Conservation (phyloP, 1,139 yeast species). For the Trichomonascaceae sp. region DNA sequence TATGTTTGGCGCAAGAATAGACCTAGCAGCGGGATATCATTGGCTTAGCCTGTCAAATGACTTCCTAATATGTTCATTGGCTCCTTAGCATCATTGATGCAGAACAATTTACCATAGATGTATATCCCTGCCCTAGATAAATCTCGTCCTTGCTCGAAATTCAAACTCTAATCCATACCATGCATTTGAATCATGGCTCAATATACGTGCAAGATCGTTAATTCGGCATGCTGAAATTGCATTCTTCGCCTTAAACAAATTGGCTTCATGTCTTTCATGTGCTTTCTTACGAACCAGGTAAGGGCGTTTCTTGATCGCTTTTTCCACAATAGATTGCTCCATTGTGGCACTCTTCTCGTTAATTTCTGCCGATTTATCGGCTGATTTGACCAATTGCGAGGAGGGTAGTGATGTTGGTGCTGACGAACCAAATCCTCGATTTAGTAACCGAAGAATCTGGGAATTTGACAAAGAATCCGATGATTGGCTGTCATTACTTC, state of each 20-base stretch:
- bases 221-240: slow-evolving; percentile 1
- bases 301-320: not conserved
- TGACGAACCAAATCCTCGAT: not conserved
- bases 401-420: not conserved
- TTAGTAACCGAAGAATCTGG: slow-evolving; percentile 5
- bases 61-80: too few species aligned
- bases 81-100: too few species aligned
- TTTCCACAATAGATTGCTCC: not conserved
- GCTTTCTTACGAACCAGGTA: not conserved
- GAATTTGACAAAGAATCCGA: slow-evolving; percentile 1
- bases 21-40: not conserved
- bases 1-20: not conserved
- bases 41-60: too few species aligned
- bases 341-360: not conserved
- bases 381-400: not conserved
- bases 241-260: not conserved
- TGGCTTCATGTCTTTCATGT: not conserved
- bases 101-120: too few species aligned
- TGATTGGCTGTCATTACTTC: not conserved
- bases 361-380: not conserved
- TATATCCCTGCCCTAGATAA: too few species aligned
- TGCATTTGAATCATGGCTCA: not conserved
- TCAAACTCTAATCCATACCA: slow-evolving; percentile 7
- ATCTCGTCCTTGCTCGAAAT: not conserved
- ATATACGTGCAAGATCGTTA: slow-evolving; percentile 1